phyloP scores from a whole-genome alignment of 208 protist genomes.

The Leishmania mexicana region DNA sequence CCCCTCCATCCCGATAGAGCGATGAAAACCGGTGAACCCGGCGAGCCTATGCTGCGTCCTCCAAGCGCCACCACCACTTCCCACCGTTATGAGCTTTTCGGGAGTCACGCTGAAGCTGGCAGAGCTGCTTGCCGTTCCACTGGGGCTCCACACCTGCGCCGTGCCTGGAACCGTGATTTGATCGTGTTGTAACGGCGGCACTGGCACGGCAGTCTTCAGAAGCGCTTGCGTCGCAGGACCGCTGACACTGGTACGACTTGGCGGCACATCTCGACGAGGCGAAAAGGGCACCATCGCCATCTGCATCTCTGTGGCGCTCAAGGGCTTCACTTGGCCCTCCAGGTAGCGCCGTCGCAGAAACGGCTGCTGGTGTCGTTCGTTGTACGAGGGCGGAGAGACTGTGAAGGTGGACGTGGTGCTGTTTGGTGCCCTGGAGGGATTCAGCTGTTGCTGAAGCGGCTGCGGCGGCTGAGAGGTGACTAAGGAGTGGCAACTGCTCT shows the following conservation, averaged over 20 bases:
- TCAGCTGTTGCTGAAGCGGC: background rate
- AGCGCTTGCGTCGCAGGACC: background rate
- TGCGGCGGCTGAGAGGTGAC: background rate
- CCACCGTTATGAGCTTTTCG: background rate
- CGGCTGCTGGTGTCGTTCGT: background rate
- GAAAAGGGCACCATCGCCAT: background rate
- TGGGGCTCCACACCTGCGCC: slow-evolving; percentile 4
- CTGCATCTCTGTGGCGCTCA: slow-evolving; percentile 9
- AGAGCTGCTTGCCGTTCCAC: background rate
- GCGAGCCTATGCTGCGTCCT: background rate
- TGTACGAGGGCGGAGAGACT: slow-evolving; percentile 8
- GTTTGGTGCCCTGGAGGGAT: background rate
- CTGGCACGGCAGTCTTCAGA: background rate
- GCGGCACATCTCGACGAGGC: background rate
- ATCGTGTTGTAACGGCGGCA: slow-evolving; percentile 8
- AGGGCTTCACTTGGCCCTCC: background rate
- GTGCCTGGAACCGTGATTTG: background rate
- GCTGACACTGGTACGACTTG: background rate
- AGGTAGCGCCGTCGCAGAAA: slow-evolving; percentile 18
- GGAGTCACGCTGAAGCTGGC: slow-evolving; percentile 5
- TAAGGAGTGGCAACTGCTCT: too few species aligned
- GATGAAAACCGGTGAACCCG: background rate
- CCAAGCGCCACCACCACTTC: background rate
- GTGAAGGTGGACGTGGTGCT: background rate
- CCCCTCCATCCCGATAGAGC: background rate